Conservation (phyloP, 2,329 filamentous ascomycete species). For the Hypoxylon sp. region DNA sequence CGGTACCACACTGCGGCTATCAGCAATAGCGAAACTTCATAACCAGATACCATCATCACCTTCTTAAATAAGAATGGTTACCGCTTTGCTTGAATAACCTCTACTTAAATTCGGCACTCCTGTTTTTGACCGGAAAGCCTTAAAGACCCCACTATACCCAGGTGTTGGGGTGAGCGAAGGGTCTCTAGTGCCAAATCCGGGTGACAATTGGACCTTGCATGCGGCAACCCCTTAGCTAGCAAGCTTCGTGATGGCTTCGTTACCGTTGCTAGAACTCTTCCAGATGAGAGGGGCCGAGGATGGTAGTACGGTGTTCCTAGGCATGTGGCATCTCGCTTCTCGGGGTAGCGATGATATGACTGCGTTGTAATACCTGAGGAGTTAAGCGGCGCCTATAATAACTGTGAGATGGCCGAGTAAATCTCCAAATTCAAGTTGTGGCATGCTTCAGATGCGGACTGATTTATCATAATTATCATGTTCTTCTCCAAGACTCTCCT, state of each 20-base stretch:
- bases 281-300: not conserved
- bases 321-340: slow-evolving; percentile 2
- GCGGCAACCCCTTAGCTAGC: not conserved
- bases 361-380: not conserved
- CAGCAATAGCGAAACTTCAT: slow-evolving; percentile 1
- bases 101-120: no score
- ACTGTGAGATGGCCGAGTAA: no score
- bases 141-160: slow-evolving; percentile 9
- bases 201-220: slow-evolving; percentile 29
- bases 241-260: slow-evolving; percentile 7
- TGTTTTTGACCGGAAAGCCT: no score
- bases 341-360: not conserved
- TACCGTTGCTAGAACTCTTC: slow-evolving; percentile 5
- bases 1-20: slow-evolving; percentile 9
- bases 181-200: slow-evolving; percentile 11
- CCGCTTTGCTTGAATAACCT: slow-evolving; percentile 3
- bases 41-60: slow-evolving; percentile 10
- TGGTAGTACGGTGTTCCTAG: slow-evolving; percentile 2
- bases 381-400: not conserved
- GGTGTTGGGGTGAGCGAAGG: slow-evolving; percentile 1
- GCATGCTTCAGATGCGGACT: slow-evolving; percentile 7
- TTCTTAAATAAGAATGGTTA: slow-evolving; percentile 22
- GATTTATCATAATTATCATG: slow-evolving; percentile 8
- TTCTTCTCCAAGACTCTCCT: slow-evolving; percentile 12
- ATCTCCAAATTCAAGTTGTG: not conserved